These are phyloP conservation scores for Phytophthora ohioensis DNA, from an alignment of 352 stramenopile genomes.

Conservation along the genomic window DNA sequence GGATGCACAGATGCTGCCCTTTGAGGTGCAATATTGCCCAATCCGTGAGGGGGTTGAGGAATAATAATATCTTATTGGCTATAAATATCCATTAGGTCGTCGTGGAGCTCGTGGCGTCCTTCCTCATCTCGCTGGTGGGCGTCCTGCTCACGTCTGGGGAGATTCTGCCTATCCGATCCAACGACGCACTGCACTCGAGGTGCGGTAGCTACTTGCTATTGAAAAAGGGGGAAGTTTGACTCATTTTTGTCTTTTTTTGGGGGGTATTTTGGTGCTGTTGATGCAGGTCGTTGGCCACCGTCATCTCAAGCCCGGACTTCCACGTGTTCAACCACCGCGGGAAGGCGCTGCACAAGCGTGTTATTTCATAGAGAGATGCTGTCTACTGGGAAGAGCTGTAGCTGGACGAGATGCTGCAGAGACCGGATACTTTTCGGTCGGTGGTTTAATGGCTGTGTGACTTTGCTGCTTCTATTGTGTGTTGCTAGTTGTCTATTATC, in stretches of 20 bases:
- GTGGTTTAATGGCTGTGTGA: slow-evolving; percentile 15
- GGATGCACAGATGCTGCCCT: slow-evolving; percentile 71
- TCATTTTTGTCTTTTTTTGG: slow-evolving; percentile 12
- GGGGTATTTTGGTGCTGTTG: neutral
- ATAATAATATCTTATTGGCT: slow-evolving; percentile 2
- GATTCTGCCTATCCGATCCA: slow-evolving; percentile 79
- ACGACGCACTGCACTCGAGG: slow-evolving; percentile 69
- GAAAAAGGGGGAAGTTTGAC: neutral
- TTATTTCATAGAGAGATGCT: slow-evolving; percentile 43
- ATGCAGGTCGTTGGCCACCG: slow-evolving; percentile 64
- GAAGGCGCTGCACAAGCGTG: slow-evolving; percentile 77
- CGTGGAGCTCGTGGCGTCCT: slow-evolving; percentile 73
- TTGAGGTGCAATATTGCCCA: slow-evolving; percentile 51
- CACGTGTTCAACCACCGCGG: slow-evolving; percentile 86
- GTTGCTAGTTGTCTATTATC: slow-evolving; percentile 29
- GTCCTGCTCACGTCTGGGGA: slow-evolving; percentile 78
- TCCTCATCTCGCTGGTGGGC: slow-evolving; percentile 71
- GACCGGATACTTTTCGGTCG: slow-evolving; percentile 10
- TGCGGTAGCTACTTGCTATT: slow-evolving; percentile 27
- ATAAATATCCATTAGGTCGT: slow-evolving; percentile 55
- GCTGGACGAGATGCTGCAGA: neutral
- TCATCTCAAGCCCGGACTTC: slow-evolving; percentile 81
- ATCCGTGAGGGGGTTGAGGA: neutral
- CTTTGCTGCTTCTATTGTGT: slow-evolving; percentile 16
- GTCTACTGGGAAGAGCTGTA: neutral